Evolutionary conservation across 345 rosid genomes (phyloP).

Genomic region (Camelina neglecta): DNA sequence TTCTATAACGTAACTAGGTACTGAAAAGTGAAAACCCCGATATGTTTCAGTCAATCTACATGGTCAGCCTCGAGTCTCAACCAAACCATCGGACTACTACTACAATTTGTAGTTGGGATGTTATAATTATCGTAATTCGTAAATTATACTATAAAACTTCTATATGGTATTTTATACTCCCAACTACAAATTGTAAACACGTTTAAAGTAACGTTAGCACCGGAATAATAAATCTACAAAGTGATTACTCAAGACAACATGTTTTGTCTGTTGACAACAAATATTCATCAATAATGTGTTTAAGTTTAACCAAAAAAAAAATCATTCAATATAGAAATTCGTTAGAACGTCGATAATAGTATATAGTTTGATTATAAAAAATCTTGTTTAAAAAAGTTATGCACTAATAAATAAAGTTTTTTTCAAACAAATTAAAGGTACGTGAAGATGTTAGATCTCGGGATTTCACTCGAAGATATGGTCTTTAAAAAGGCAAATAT

Average conservation of each 20-base stretch:
- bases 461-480: conserved; percentile 23
- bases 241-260: background rate
- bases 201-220: background rate
- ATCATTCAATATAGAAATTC: background rate
- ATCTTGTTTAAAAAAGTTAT: background rate
- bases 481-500: conserved; percentile 31
- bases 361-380: background rate
- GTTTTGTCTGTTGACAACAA: background rate
- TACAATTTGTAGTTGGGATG: background rate
- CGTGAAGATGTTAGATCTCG: conserved; percentile 19
- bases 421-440: conserved; percentile 19
- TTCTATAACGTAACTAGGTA: background rate
- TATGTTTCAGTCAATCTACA: background rate
- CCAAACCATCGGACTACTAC: background rate
- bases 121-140: background rate
- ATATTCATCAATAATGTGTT: background rate
- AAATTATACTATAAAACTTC: background rate
- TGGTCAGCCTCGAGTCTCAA: background rate
- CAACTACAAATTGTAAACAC: background rate
- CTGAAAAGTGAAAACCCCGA: background rate
- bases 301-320: background rate
- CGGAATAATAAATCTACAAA: background rate
- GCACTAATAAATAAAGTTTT: background rate
- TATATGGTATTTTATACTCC: background rate
- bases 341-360: background rate